Evolutionary conservation across 2,329 filamentous ascomycete species (phyloP), one percentile per base, ranked within the genome.

Genomic region (Diaporthe vaccinii): DNA sequence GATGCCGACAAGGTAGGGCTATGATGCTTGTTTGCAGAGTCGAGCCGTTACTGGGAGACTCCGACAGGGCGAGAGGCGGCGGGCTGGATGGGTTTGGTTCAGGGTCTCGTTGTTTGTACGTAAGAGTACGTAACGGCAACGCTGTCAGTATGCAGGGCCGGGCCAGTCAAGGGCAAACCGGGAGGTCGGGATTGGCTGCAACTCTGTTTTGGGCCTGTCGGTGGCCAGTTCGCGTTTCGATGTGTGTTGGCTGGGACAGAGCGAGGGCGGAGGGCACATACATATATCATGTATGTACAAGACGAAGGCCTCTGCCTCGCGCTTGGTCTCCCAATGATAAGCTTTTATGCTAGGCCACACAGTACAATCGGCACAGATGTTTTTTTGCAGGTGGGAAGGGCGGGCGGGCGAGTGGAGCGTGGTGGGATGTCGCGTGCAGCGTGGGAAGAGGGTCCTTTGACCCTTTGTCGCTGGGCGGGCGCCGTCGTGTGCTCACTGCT

Each of bases 61-160:
- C 57, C 22, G 44, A 62, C 31, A 59, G 53, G 62, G 17, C 31
- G 49, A 58, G 62, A 46, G 53, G 39, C 34, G 36, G 65, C 59
- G 51, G 25, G 55, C 34, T 72, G 7, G 51, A 67, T 36, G 53
- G 20, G 44, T 49, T 58, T 59, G 72, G 49, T 61, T 73, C 74
- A 73, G 76, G 71, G 74, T 77, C 68, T 75, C 59, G 74, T 77
- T 78, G 78, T 69, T 72, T 76, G 81, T 82, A 82, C 81, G 80
- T 82, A 82, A 82, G 74, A 80, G 75, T 81, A 79, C 79, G 78
- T 81, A 81, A 81, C 51, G 76, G 55, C 49, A 79, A 68, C 71
- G 62, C 25, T 62, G 55, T 39, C 65, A 49, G 49, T 51, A 69
- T 49, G 69, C 73, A 73, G 75, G 68, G 34, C 67, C 69, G 73